Evolutionary conservation across 495 filamentous ascomycete genomes (phyloP).

Genomic region (Glarea lozoyensis): DNA sequence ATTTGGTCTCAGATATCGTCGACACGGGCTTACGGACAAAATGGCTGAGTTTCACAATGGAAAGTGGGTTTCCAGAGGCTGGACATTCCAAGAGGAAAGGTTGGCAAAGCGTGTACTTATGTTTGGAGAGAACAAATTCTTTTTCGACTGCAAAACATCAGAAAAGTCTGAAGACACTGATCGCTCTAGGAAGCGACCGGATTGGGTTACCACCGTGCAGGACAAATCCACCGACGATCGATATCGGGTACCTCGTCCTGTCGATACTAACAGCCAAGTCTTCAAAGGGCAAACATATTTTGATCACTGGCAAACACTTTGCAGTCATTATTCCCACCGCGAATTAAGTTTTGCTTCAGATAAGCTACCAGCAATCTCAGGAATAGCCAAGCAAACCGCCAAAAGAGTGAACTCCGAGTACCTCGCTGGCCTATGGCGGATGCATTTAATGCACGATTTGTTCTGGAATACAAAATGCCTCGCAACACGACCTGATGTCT

Average conservation of each 20-base stretch:
- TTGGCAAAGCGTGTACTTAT: not conserved
- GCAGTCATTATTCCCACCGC: not conserved
- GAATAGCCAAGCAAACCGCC: conserved; percentile 16
- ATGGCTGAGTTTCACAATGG: not conserved
- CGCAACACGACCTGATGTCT: conserved; percentile 5
- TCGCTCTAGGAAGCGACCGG: not conserved
- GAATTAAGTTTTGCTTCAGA: conserved; percentile 15
- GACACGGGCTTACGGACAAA: not conserved
- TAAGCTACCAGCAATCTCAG: conserved; percentile 22
- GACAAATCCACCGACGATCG: not conserved
- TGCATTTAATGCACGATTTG: conserved; percentile 18
- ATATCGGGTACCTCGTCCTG: not conserved
- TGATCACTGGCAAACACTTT: conserved; percentile 3
- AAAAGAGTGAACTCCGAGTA: conserved; percentile 14
- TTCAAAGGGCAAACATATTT: not conserved
- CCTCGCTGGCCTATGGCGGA: conserved; percentile 23
- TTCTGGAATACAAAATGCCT: conserved; percentile 13
- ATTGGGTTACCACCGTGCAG: not conserved
- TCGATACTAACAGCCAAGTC: not conserved
- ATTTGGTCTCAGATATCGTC: not conserved
- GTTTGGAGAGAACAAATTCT: conserved; percentile 1
- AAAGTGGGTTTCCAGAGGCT: not conserved
- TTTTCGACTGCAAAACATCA: not conserved
- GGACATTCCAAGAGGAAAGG: conserved; percentile 2
- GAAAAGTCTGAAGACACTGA: not conserved